Evolutionary conservation across 495 filamentous ascomycete species (phyloP).

Genomic region (Hypoxylon lienhwacheense): DNA sequence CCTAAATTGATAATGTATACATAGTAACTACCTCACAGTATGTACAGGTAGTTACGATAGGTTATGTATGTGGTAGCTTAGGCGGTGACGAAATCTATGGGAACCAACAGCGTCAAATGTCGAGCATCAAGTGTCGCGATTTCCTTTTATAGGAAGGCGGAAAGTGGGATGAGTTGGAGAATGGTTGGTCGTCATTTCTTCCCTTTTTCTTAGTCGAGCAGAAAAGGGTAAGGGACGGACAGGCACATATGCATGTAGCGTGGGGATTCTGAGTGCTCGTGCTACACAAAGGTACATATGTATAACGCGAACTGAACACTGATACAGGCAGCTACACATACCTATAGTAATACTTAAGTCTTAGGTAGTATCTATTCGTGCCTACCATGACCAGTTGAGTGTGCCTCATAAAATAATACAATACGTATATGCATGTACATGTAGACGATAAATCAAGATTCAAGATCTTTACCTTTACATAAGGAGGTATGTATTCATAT

Average conservation of each 20-base stretch:
- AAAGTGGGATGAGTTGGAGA: conserved; percentile 13
- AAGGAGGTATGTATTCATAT: conserved; percentile 4
- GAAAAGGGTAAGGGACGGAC: background rate
- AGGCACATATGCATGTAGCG: background rate
- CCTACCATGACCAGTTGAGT: too few species aligned
- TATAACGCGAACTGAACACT: too few species aligned
- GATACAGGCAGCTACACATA: too few species aligned
- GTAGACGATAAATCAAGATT: too few species aligned
- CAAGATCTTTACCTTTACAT: too few species aligned
- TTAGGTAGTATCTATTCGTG: too few species aligned
- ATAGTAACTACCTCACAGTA: background rate
- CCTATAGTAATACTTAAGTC: too few species aligned
- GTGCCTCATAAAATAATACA: too few species aligned
- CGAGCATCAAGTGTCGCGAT: conserved; percentile 13
- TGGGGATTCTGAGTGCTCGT: conserved; percentile 5
- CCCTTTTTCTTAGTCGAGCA: conserved; percentile 3
- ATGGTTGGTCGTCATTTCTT: conserved; percentile 4
- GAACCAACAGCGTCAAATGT: conserved; percentile 7
- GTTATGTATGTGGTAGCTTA: too few species aligned
- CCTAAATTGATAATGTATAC: background rate
- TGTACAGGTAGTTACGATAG: too few species aligned
- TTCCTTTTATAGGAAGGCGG: background rate
- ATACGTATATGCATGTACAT: too few species aligned
- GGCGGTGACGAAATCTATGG: conserved; percentile 27
- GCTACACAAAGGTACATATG: too few species aligned